These are phyloP conservation scores for Diplotaxis tenuifolia DNA, from an alignment of 345 rosid genomes.

Conservation along the genomic window DNA sequence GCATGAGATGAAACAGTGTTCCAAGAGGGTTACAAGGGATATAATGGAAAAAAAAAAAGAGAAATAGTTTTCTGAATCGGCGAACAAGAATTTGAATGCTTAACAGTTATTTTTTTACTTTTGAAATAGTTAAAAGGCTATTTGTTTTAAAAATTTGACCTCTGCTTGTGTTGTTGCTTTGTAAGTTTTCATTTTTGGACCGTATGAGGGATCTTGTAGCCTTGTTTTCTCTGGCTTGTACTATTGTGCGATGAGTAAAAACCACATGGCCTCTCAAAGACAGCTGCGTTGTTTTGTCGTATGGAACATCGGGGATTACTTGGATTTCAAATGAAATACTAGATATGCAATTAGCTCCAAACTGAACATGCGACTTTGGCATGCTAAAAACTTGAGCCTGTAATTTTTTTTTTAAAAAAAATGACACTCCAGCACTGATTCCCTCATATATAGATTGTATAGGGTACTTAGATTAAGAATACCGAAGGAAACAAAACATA, in stretches of 20 bases:
- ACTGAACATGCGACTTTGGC: neutral
- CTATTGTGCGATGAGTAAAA: too few species aligned
- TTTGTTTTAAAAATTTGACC: too few species aligned
- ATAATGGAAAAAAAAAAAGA: neutral
- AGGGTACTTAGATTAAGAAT: neutral
- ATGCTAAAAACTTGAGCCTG: neutral
- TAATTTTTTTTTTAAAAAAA: too few species aligned
- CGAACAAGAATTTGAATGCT: too few species aligned
- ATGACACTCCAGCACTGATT: neutral
- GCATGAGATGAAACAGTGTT: conserved; percentile 7
- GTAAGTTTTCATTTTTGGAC: too few species aligned
- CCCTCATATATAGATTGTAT: neutral
- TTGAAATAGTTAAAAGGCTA: too few species aligned
- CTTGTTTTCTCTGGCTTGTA: neutral
- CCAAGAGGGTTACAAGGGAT: conserved; percentile 1
- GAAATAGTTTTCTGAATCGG: conserved; percentile 10
- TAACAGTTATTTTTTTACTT: too few species aligned
- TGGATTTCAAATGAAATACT: neutral
- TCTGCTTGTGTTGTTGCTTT: too few species aligned
- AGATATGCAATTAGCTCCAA: neutral
- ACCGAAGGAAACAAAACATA: neutral
- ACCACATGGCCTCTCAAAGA: neutral
- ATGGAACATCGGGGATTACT: neutral
- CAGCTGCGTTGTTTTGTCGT: too few species aligned
- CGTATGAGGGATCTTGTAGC: neutral